Evolutionary conservation across 345 rosid species (phyloP), one percentile per base, ranked within the genome.

Genomic region (Euphorbia lathyris): DNA sequence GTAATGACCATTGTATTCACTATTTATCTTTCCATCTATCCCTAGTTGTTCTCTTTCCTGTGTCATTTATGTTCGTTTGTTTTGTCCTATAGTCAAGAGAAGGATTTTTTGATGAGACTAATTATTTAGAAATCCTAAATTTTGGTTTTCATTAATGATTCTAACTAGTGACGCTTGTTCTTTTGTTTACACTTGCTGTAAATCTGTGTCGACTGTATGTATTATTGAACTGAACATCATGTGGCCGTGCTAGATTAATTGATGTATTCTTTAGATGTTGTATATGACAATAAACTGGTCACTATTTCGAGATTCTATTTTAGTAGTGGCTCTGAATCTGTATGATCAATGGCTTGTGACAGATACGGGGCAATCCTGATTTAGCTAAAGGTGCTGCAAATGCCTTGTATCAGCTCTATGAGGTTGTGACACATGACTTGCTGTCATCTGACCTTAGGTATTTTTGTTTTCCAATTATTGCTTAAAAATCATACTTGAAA

Each of bases 361-460:
- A 95, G 99, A 90, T 83, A 79, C 85, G 96, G 52, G 79, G 84
- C 45, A 87, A 87, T 81, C 89, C 93, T 53, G 91, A 77, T 45
- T 92, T 84, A 70, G 86, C 92, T 55, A 85, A 73, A 74, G 99
- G 97, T 74, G 97, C 96, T 80, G 97, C 96, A 29, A 88, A 90
- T 27, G 97, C 99, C 70, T 71, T 92, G 56, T 87, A 69, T 82
- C 82, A 86, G 2, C 72, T 95, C 19, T 95, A 95, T 74, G 97
- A 90, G 78, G 97, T 80, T 76, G 97, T 95, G 61, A 87, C 97
- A 0, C 93, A 90, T 83, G 97, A 90, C 36, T 83, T 95, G 74
- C 86, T 95, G 74, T 90, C 96, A 58, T 36, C 83, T 64, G 88
- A 92, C 79, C 84, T 95, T 66, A 92, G 99, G 99, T 95, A 86